Evolutionary conservation across 2,329 filamentous ascomycete species (phyloP).

Genomic region (Madurella mycetomatis): DNA sequence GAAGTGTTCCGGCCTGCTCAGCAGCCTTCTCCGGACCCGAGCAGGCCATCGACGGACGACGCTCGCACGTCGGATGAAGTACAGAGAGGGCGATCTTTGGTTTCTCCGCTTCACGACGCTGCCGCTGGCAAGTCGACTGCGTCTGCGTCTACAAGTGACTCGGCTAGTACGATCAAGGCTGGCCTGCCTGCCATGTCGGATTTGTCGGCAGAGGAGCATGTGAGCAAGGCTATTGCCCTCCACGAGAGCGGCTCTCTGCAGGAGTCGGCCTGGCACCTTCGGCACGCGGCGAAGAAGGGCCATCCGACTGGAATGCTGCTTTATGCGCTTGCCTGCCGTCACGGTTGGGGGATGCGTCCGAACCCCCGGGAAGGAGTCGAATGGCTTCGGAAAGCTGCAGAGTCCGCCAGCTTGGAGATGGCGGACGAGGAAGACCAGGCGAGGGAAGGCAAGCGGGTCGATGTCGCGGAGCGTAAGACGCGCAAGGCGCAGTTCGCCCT

Average conservation of each 20-base stretch:
- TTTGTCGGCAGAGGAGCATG: constrained; percentile 79
- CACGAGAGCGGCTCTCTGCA: constrained; percentile 84
- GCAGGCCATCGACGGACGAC: constrained; percentile 42
- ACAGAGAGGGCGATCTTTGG: constrained; percentile 43
- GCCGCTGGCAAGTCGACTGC: constrained; percentile 42
- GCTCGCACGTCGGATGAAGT: constrained; percentile 46
- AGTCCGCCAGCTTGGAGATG: constrained; percentile 75
- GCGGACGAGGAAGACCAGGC: constrained; percentile 70
- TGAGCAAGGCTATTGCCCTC: constrained; percentile 82
- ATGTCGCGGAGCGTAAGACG: constrained; percentile 69
- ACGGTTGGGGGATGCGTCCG: constrained; percentile 95
- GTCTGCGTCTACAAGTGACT: constrained; percentile 49
- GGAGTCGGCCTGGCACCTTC: constrained; percentile 93
- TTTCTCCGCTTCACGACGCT: constrained; percentile 37
- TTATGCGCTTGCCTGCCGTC: constrained; percentile 89
- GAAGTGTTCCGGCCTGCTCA: constrained; percentile 41
- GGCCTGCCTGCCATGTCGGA: constrained; percentile 56
- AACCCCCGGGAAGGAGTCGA: constrained; percentile 86
- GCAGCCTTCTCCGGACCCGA: constrained; percentile 42
- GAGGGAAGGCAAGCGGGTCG: constrained; percentile 59
- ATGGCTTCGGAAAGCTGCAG: constrained; percentile 89
- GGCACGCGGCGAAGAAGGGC: constrained; percentile 78
- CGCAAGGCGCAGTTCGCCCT: constrained; percentile 90
- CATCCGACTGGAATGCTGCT: constrained; percentile 93
- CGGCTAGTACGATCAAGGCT: constrained; percentile 50